Conservation (phyloP, 2,329 filamentous ascomycete genomes). For the Botryotinia convoluta region DNA sequence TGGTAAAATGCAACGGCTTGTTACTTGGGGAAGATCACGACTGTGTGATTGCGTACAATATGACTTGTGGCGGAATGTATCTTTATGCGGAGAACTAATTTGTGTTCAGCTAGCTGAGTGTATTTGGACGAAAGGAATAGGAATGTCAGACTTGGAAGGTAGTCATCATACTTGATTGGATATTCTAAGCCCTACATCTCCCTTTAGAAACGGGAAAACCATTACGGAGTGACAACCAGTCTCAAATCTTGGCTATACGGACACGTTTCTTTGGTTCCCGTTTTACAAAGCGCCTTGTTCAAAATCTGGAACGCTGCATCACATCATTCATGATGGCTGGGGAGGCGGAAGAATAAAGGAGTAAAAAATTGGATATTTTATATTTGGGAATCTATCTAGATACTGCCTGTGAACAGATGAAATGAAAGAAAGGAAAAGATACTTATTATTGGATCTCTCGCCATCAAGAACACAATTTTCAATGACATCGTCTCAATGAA, state of each 20-base stretch:
- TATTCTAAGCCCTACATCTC: neutral
- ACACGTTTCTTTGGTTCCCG: neutral
- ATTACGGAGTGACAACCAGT: neutral
- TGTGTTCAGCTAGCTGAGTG: conserved; percentile 4
- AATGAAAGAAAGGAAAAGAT: neutral
- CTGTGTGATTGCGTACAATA: neutral
- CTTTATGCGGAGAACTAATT: neutral
- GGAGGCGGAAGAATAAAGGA: conserved; percentile 3
- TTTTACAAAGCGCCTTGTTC: neutral
- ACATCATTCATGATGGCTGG: conserved; percentile 9
- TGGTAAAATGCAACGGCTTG: neutral
- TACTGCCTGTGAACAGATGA: neutral
- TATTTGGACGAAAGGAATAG: neutral
- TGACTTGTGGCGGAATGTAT: neutral
- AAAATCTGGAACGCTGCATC: neutral
- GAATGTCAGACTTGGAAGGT: neutral
- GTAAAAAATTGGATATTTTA: neutral
- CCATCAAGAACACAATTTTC: neutral
- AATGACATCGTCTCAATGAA: neutral
- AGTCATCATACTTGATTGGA: neutral
- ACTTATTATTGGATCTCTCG: neutral
- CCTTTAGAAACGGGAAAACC: neutral
- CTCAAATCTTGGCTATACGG: conserved; percentile 3
- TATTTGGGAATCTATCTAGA: neutral
- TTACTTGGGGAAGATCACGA: neutral